A percentile compares a stretch with the other conserved stretches of the same genome.
phyloP scores from a whole-genome alignment of 768 basidiomycete species.

The Austroboletus eburneus region DNA sequence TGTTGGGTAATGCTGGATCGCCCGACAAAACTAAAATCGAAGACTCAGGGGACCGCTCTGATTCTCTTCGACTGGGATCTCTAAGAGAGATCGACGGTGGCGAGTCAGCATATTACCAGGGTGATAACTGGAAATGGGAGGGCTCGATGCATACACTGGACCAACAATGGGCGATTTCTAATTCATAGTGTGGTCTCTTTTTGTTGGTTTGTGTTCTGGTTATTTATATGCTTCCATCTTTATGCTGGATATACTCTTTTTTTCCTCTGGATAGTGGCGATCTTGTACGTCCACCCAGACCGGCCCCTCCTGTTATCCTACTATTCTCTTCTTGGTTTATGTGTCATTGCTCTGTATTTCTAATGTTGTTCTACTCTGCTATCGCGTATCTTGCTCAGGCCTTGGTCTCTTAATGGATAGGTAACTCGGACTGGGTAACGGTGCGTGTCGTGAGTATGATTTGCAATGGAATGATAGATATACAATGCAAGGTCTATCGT shows the following conservation, averaged over 20 bases:
- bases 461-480: conserved; percentile 5
- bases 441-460: conserved; percentile 9
- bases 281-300: conserved; percentile 31
- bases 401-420: conserved; percentile 31
- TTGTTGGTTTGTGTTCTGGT: conserved; percentile 27
- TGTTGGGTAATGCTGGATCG: conserved; percentile 40
- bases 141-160: conserved; percentile 60
- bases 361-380: conserved; percentile 61
- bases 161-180: conserved; percentile 70
- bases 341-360: conserved; percentile 46
- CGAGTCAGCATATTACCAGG: conserved; percentile 62
- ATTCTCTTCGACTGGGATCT: conserved; percentile 54
- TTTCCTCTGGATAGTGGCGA: conserved; percentile 18
- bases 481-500: neutral
- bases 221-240: conserved; percentile 41
- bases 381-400: conserved; percentile 43
- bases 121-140: conserved; percentile 68
- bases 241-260: conserved; percentile 40
- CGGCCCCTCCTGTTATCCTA: conserved; percentile 33
- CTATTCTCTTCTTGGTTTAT: conserved; percentile 41
- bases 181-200: conserved; percentile 25
- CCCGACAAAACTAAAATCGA: conserved; percentile 52
- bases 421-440: conserved; percentile 12
- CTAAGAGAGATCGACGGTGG: conserved; percentile 75
- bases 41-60: conserved; percentile 39